phyloP scores from a whole-genome alignment of 129 eudicot species.

The Lactuca sativa region DNA sequence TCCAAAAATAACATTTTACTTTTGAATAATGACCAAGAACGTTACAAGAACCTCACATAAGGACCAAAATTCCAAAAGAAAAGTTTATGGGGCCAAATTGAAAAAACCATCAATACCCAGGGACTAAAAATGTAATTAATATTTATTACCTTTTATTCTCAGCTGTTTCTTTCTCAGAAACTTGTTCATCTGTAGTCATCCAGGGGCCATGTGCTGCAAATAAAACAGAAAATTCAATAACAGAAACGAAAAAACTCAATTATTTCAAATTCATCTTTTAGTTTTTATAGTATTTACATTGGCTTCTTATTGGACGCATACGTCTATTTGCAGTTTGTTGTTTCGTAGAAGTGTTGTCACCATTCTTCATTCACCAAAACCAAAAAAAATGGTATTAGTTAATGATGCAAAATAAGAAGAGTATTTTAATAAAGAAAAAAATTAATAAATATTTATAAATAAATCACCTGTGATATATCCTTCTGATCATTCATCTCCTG shows the following conservation, averaged over 20 bases:
- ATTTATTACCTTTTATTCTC: conserved; percentile 59
- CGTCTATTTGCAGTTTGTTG: conserved; percentile 22
- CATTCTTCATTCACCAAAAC: conserved; percentile 31
- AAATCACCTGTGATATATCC: conserved; percentile 37
- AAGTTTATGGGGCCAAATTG: too few relatives aligned
- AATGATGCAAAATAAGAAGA: not conserved
- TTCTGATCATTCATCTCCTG: conserved; percentile 28
- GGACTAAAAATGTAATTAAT: too few relatives aligned
- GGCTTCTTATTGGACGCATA: conserved; percentile 52
- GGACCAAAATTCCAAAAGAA: too few relatives aligned
- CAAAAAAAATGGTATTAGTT: not conserved
- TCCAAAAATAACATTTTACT: too few relatives aligned
- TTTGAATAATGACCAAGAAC: too few relatives aligned
- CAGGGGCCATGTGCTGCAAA: conserved; percentile 66
- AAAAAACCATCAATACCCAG: too few relatives aligned
- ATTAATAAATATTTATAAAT: not conserved
- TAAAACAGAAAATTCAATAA: not conserved
- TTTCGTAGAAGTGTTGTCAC: conserved; percentile 22
- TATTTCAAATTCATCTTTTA: not conserved
- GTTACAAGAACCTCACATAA: too few relatives aligned
- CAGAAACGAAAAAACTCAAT: not conserved
- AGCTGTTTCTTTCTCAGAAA: conserved; percentile 43
- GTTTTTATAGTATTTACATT: conserved; percentile 45
- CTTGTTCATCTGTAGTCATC: conserved; percentile 37
- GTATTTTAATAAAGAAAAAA: not conserved